These are phyloP conservation scores for Trematosphaeria pertusa DNA, from an alignment of 2,329 filamentous ascomycete species.

Conservation along the genomic window DNA sequence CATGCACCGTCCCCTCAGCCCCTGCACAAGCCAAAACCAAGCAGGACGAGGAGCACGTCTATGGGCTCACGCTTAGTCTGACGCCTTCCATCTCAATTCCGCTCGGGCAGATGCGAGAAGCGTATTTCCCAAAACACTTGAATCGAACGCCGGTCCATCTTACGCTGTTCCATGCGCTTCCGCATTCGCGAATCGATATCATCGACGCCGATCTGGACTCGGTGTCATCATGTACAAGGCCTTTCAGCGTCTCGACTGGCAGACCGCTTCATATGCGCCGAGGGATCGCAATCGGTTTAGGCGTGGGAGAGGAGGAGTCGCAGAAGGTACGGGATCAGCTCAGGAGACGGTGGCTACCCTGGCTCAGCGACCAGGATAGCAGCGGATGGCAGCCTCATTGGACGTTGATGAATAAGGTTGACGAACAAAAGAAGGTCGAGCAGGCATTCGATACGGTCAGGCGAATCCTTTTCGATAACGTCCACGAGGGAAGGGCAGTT, in stretches of 20 bases:
- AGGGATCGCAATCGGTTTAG: conserved; percentile 50
- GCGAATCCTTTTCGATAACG: conserved; percentile 36
- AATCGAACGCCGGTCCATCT: conserved; percentile 54
- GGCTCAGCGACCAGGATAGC: conserved; percentile 53
- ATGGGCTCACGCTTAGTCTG: conserved; percentile 53
- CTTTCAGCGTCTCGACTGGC: conserved; percentile 48
- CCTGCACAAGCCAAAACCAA: conserved; percentile 41
- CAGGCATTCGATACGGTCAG: conserved; percentile 47
- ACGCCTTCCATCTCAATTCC: conserved; percentile 47
- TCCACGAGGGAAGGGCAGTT: conserved; percentile 42
- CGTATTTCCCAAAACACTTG: conserved; percentile 52
- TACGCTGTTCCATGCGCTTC: conserved; percentile 56
- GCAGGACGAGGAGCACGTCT: conserved; percentile 44
- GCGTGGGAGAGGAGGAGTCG: conserved; percentile 39
- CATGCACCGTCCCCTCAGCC: conserved; percentile 14
- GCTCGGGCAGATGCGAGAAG: conserved; percentile 48
- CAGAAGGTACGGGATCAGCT: conserved; percentile 47
- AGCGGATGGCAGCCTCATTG: conserved; percentile 51
- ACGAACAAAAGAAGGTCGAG: conserved; percentile 48
- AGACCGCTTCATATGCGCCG: conserved; percentile 50
- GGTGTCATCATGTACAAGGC: conserved; percentile 34
- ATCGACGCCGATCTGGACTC: conserved; percentile 44
- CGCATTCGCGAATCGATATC: conserved; percentile 45
- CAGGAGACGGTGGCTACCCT: conserved; percentile 45
- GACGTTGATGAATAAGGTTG: conserved; percentile 57